Evolutionary conservation across 305 asterid genomes (phyloP), one percentile per base, ranked within the genome.

Genomic region (Rubia tinctorum): DNA sequence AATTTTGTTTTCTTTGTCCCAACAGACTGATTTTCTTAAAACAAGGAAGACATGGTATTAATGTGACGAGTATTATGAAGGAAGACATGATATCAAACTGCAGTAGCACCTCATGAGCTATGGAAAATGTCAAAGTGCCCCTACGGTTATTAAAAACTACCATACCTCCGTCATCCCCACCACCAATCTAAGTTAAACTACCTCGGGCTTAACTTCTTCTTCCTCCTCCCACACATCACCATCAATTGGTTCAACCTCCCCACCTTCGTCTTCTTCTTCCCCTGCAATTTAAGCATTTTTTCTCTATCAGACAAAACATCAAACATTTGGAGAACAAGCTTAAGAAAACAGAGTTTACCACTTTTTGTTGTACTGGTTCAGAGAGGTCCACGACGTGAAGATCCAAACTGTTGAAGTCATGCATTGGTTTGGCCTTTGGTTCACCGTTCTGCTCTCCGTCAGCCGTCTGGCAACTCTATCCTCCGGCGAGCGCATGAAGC

Each of bases 171-270:
- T 98, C 98, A 65, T 98, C 99, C 8, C 99, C 99, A 30, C 37
- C 37, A 30, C 3, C 37, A 30, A 30, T n/a, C n/a, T n/a, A n/a
- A n/a, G n/a, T 30, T 4, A 30, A 1, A 3, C 37, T 83, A 90
- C 98, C 97, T 88, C 83, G 43, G 99, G 84, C 73, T 92, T 91
- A 74, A 83, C 84, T 66, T 88, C 95, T 70, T 90, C 98, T 77
- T 92, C 99, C 75, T 92, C 97, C 82, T 95, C 98, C 98, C 98
- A 92, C 5, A 76, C 80, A 73, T 87, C 97, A 81, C 75, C 80
- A 74, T 88, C 97, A 81, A 89, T 88, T 3, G 99, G 96, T 34
- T 88, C 97, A 74, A 85, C 85, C 40, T 95, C 98, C 60, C 69
- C 91, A 78, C 37, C 37, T 2, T 69, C 67, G 65, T 69, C 91